These are phyloP conservation scores for Trametes cingulata DNA, from an alignment of 768 basidiomycete species.

Conservation along the genomic window DNA sequence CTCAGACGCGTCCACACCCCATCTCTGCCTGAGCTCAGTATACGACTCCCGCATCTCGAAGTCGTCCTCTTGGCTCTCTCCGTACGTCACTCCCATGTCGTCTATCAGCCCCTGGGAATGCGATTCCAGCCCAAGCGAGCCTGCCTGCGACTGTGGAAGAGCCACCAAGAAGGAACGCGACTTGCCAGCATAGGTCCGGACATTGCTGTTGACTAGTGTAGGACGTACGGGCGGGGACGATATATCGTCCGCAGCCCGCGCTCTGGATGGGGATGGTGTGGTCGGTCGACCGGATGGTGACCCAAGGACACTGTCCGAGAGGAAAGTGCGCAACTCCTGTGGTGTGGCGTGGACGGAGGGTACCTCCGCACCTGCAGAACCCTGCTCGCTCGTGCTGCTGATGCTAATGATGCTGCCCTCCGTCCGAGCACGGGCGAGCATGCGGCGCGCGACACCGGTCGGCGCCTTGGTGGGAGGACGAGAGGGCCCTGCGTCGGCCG, in stretches of 20 bases:
- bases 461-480: slow-evolving; percentile 11
- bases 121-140: slow-evolving; percentile 23
- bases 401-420: slow-evolving; percentile 49
- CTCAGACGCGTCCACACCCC: slow-evolving; percentile 81
- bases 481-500: not conserved
- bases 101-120: slow-evolving; percentile 9
- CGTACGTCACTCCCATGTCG: slow-evolving; percentile 4
- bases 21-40: slow-evolving; percentile 67
- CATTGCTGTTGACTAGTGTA: slow-evolving; percentile 34
- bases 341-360: slow-evolving; percentile 24
- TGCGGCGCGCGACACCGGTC: slow-evolving; percentile 57
- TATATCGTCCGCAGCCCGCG: slow-evolving; percentile 24
- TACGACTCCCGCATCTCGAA: slow-evolving; percentile 70
- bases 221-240: slow-evolving; percentile 29
- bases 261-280: slow-evolving; percentile 20
- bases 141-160: slow-evolving; percentile 42
- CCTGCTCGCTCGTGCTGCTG: slow-evolving; percentile 28
- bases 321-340: slow-evolving; percentile 11
- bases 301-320: slow-evolving; percentile 23
- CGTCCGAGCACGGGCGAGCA: slow-evolving; percentile 70
- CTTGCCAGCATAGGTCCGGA: slow-evolving; percentile 71
- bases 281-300: slow-evolving; percentile 15
- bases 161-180: slow-evolving; percentile 81
- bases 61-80: slow-evolving; percentile 40
- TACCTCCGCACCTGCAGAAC: not conserved